Evolutionary conservation across 1,139 yeast species (phyloP), one percentile per base, ranked within the genome.

Genomic region (Pichia sp.): DNA sequence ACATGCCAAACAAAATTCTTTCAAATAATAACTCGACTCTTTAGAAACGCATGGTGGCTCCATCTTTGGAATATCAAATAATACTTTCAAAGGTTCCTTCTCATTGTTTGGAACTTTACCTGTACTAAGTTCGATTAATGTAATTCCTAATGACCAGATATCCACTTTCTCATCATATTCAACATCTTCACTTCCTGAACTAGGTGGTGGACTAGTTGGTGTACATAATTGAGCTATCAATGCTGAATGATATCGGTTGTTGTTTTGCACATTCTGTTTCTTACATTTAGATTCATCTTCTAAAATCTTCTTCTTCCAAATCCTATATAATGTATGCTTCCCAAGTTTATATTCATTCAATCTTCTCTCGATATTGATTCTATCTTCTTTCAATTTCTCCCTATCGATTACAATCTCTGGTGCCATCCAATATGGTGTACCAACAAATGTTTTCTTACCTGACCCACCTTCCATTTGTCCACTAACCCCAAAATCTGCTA

Each of bases 371-470:
- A 45, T 31, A 7, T 39, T 36, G 14, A 23, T 28, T 12, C 41
- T 15, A 34, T 45, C 44, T 9, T 40, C 33, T 11, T 30, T 42
- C 18, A 48, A 41, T 4, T 26, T 17, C 10, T 21, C 24, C 10
- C 24, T 23, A 14, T 56, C 52, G 8, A 45, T 56, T 21, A 85
- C 80, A 24, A 84, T 82, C 55, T 85, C 95, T 0, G 95, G 95
- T 0, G 95, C 95, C 95, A 85, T 85, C 95, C 95, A 85, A 59
- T 77, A 84, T 17, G 95, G 95, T 0, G 95, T 84, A 0, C 95
- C 95, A 28, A 84, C 95, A 67, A 84, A 80, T 0, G 94, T 84
- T 49, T 79, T 73, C 49, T 74, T 75, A 40, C 71, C 68, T 37
- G 69, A 67, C 1, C 84, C 76, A 31, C 74, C 66, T n/a, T 81